Conservation (phyloP, 345 rosid genomes). For the Limnanthes douglasii region DNA sequence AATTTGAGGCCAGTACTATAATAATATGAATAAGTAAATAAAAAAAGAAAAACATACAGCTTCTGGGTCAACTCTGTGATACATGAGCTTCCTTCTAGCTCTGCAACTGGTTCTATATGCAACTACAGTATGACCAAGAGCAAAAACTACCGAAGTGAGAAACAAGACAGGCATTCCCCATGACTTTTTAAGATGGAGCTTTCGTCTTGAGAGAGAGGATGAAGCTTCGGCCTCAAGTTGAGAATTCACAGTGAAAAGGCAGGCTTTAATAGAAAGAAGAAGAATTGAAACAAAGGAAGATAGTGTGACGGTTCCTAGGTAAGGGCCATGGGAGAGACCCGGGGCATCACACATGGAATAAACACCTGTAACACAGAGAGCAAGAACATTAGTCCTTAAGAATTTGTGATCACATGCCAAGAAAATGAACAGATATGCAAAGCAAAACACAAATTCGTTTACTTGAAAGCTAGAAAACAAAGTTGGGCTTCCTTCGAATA, state of each 20-base stretch:
- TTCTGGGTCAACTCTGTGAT: slow-evolving; percentile 83
- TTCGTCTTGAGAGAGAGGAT: slow-evolving; percentile 47
- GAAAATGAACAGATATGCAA: too few relatives aligned
- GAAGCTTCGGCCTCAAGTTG: slow-evolving; percentile 58
- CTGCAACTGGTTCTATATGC: slow-evolving; percentile 94
- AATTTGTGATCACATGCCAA: too few relatives aligned
- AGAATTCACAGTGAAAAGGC: slow-evolving; percentile 65
- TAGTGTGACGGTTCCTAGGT: slow-evolving; percentile 71
- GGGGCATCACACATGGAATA: slow-evolving; percentile 63
- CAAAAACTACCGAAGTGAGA: slow-evolving; percentile 74
- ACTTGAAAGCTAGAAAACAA: too few relatives aligned
- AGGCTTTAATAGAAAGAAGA: slow-evolving; percentile 69
- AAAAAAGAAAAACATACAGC: slow-evolving; percentile 35
- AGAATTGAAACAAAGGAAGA: slow-evolving; percentile 55
- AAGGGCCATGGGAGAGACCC: slow-evolving; percentile 79
- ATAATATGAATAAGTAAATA: too few relatives aligned
- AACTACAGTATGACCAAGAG: slow-evolving; percentile 84
- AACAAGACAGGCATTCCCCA: slow-evolving; percentile 99
- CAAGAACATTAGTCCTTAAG: too few relatives aligned
- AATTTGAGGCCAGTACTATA: too few relatives aligned
- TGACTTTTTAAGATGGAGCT: slow-evolving; percentile 76
- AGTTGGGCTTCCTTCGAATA: too few relatives aligned
- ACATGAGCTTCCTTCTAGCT: slow-evolving; percentile 75
- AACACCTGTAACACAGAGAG: slow-evolving; percentile 40
- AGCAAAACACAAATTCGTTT: too few relatives aligned